Conservation (phyloP, 2,329 filamentous ascomycete species). For the Cladosporium sp. region DNA sequence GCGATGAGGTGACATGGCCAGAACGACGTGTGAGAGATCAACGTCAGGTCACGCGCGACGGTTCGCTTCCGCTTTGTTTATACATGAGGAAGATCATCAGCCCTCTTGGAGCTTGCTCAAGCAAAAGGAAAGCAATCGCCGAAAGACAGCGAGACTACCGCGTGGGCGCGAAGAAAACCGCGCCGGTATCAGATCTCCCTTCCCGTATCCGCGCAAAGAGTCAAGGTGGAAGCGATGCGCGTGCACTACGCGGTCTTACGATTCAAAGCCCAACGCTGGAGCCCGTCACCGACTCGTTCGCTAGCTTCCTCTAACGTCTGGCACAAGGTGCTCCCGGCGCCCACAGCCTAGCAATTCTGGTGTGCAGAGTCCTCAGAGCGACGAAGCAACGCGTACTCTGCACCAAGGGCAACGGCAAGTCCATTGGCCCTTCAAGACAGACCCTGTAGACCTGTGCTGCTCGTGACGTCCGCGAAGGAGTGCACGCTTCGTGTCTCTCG, state of each 20-base stretch:
- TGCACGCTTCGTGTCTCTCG: not conserved
- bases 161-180: not conserved
- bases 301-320: conserved; percentile 1
- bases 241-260: not conserved
- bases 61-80: too few relatives aligned
- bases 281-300: not conserved
- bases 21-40: too few relatives aligned
- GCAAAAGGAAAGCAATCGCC: too few relatives aligned
- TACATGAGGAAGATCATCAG: too few relatives aligned
- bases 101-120: too few relatives aligned
- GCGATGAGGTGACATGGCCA: too few relatives aligned
- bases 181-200: not conserved
- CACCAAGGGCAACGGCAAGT: not conserved
- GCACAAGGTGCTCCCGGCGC: not conserved
- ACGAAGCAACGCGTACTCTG: not conserved
- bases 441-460: not conserved
- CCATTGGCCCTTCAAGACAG: too few relatives aligned
- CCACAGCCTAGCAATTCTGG: not conserved
- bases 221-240: not conserved
- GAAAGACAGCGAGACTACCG: too few relatives aligned
- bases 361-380: not conserved
- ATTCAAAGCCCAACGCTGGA: not conserved
- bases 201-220: not conserved
- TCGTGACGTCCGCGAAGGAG: not conserved
- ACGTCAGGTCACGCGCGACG: too few relatives aligned